Conservation (phyloP, 2,329 filamentous ascomycete species). For the Fusarium pininemorale region DNA sequence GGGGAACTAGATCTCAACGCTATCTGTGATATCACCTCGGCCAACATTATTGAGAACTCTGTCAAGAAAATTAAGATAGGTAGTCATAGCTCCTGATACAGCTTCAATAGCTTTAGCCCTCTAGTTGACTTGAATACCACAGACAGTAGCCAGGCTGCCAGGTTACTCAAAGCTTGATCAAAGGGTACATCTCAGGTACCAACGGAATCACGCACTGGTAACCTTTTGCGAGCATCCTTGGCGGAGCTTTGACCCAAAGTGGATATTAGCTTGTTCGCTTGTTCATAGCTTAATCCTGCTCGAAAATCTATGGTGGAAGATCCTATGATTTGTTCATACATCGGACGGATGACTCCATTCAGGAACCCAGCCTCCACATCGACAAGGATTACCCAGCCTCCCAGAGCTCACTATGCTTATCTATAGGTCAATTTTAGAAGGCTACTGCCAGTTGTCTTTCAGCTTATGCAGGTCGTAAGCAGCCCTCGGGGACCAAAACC, state of each 20-base stretch:
- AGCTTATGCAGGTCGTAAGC: not conserved
- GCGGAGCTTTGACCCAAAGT: not conserved
- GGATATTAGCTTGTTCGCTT: not conserved
- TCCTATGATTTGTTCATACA: not conserved
- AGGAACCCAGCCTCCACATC: not conserved
- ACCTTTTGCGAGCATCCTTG: not conserved
- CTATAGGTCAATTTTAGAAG: not conserved
- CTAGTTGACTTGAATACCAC: not conserved
- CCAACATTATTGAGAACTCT: not conserved
- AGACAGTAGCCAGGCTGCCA: not conserved
- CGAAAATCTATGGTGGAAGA: not conserved
- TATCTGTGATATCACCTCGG: not conserved
- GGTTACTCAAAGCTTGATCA: not conserved
- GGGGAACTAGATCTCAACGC: not conserved
- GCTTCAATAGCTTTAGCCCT: no score
- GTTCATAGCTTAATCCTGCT: not conserved
- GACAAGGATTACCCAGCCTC: not conserved
- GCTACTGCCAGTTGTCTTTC: not conserved
- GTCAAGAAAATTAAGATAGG: not conserved
- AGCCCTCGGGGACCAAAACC: not conserved
- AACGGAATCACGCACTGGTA: not conserved
- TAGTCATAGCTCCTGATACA: not conserved
- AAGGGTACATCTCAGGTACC: not conserved
- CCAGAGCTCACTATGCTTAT: not conserved
- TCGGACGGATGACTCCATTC: not conserved